Evolutionary conservation across 2,329 filamentous ascomycete species (phyloP).

Genomic region (Mariannaea sp.): DNA sequence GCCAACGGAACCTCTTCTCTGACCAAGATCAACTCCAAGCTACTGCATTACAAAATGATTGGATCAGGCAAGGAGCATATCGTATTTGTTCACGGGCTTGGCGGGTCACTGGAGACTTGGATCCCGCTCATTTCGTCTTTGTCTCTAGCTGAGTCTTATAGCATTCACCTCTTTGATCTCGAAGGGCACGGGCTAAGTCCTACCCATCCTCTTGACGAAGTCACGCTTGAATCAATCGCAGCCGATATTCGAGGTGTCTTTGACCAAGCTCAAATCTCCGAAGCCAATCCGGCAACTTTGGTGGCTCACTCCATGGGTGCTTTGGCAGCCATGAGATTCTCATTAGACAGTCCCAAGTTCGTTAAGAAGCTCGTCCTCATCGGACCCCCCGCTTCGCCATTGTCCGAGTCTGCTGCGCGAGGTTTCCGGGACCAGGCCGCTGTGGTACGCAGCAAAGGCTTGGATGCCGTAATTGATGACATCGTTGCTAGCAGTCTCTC

Average conservation of each 20-base stretch:
- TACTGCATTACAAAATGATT: constrained; percentile 44
- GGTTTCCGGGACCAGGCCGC: constrained; percentile 43
- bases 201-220: constrained; percentile 49
- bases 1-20: constrained; percentile 35
- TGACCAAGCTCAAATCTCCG: constrained; percentile 38
- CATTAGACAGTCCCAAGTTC: constrained; percentile 44
- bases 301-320: constrained; percentile 59
- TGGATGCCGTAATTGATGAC: constrained; percentile 48
- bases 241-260: constrained; percentile 49
- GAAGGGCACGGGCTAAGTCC: constrained; percentile 62
- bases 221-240: constrained; percentile 51
- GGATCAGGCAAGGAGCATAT: constrained; percentile 39
- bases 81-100: constrained; percentile 61
- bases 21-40: constrained; percentile 47
- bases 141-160: constrained; percentile 10
- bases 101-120: constrained; percentile 52
- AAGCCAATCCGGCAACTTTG: constrained; percentile 43
- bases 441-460: constrained; percentile 49
- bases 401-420: constrained; percentile 44
- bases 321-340: constrained; percentile 51
- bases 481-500: constrained; percentile 36
- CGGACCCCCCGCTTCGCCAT: constrained; percentile 52
- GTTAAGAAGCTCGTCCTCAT: constrained; percentile 53
- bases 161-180: constrained; percentile 54
- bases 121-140: constrained; percentile 49